These are phyloP conservation scores for Lojkania enalia DNA, from an alignment of 2,329 filamentous ascomycete species.

Conservation along the genomic window DNA sequence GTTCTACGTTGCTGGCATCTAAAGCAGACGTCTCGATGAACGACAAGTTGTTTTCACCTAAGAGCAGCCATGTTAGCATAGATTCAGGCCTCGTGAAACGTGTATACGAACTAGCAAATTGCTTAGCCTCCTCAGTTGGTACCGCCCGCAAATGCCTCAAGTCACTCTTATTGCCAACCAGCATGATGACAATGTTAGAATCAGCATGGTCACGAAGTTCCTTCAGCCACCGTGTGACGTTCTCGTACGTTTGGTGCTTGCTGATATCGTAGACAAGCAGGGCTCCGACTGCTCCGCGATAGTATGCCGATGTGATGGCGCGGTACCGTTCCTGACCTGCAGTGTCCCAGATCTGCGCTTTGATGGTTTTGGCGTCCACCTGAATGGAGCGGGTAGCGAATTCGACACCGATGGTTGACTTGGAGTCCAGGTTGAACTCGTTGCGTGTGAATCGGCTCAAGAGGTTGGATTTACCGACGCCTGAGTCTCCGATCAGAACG, in stretches of 20 bases:
- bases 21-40: conserved; percentile 99
- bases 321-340: conserved; percentile 98
- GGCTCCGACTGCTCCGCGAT: conserved; percentile 94
- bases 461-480: conserved; percentile 99
- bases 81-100: conserved; percentile 34
- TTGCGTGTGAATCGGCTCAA: conserved; percentile 99
- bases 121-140: conserved; percentile 95
- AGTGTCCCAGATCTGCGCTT: conserved; percentile 99
- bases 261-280: conserved; percentile 99
- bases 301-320: conserved; percentile 98
- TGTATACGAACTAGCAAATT: conserved; percentile 79
- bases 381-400: conserved; percentile 98
- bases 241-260: conserved; percentile 99
- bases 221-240: conserved; percentile 98
- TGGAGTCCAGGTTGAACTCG: conserved; percentile 99
- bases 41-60: conserved; percentile 95
- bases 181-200: conserved; percentile 99
- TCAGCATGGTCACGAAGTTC: conserved; percentile 97
- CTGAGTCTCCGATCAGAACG: conserved; percentile 98
- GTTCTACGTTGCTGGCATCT: conserved; percentile 97
- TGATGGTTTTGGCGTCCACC: conserved; percentile 99
- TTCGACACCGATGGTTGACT: conserved; percentile 99
- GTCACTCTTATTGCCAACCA: conserved; percentile 99
- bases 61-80: conserved; percentile 14
- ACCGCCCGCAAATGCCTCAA: conserved; percentile 96